These are phyloP conservation scores for Zalaria obscura DNA, from an alignment of 2,329 filamentous ascomycete genomes.

Conservation along the genomic window DNA sequence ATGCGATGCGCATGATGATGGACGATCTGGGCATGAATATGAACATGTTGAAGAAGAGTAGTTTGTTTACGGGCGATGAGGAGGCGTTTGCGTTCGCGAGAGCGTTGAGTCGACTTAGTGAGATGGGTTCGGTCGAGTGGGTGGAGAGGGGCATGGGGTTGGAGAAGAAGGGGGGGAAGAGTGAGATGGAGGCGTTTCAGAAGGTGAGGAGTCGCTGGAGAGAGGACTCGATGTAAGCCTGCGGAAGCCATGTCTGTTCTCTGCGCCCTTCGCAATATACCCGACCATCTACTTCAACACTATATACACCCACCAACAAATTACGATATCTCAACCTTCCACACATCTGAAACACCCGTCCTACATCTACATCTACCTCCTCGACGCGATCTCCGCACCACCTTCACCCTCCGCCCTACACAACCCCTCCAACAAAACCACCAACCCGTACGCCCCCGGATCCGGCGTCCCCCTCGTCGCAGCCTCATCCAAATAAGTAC, in stretches of 20 bases:
- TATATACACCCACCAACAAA: too few species aligned
- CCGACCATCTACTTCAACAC: too few species aligned
- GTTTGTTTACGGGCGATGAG: slow-evolving; percentile 85
- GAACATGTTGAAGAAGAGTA: slow-evolving; percentile 68
- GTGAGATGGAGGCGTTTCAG: slow-evolving; percentile 50
- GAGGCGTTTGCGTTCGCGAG: slow-evolving; percentile 92
- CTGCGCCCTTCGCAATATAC: too few species aligned
- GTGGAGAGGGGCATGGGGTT: slow-evolving; percentile 63
- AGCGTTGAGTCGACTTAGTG: slow-evolving; percentile 66
- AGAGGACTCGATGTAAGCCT: slow-evolving; percentile 48
- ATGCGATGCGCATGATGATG: slow-evolving; percentile 67
- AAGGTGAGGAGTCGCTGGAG: slow-evolving; percentile 53
- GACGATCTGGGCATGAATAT: slow-evolving; percentile 80
- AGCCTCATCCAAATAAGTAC: slow-evolving; percentile 21
- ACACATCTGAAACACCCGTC: too few species aligned
- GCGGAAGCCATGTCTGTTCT: too few species aligned
- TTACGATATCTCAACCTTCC: too few species aligned
- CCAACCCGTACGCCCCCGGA: slow-evolving; percentile 21
- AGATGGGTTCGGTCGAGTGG: slow-evolving; percentile 95
- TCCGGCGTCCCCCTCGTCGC: slow-evolving; percentile 21
- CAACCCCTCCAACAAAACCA: slow-evolving; percentile 20
- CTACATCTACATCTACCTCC: too few species aligned
- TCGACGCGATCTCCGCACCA: too few species aligned
- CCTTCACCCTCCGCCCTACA: not conserved
- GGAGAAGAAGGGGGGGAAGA: slow-evolving; percentile 49